Evolutionary conservation across 768 basidiomycete genomes (phyloP).

Genomic region (Porpolomopsis calyptriformis): DNA sequence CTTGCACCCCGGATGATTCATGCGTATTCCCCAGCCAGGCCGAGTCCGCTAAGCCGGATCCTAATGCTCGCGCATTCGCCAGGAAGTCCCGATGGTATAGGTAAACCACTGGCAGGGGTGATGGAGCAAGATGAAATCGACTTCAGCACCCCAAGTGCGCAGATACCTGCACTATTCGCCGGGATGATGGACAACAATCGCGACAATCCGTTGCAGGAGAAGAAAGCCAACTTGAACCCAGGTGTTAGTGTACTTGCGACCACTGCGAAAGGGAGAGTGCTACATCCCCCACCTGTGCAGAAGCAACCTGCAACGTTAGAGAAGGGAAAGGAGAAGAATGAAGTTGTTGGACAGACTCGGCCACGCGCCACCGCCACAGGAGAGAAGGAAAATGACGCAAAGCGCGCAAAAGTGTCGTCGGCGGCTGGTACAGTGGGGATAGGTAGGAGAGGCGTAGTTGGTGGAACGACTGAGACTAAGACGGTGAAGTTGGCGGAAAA

Average conservation of each 20-base stretch:
- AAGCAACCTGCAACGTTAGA: conserved; percentile 27
- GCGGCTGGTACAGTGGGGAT: conserved; percentile 3
- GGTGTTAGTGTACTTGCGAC: conserved; percentile 7
- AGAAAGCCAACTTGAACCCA: conserved; percentile 29
- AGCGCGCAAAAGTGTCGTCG: conserved; percentile 8
- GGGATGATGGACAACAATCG: conserved; percentile 21
- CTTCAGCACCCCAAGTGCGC: conserved; percentile 15
- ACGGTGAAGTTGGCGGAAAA: background rate
- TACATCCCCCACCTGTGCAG: conserved; percentile 18
- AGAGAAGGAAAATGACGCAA: conserved; percentile 31
- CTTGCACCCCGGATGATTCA: conserved; percentile 60
- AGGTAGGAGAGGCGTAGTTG: background rate
- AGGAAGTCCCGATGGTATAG: conserved; percentile 23
- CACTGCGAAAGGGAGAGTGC: conserved; percentile 18
- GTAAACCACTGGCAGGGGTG: conserved; percentile 19
- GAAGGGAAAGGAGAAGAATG: conserved; percentile 30
- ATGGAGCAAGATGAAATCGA: conserved; percentile 27
- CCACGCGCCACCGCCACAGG: conserved; percentile 10
- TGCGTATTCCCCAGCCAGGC: conserved; percentile 72
- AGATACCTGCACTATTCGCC: conserved; percentile 13
- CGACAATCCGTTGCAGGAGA: conserved; percentile 47
- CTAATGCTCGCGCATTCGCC: conserved; percentile 61
- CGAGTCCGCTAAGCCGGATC: conserved; percentile 73
- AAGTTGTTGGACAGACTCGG: conserved; percentile 25
- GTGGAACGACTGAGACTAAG: background rate